Evolutionary conservation across 2,329 filamentous ascomycete species (phyloP).

Genomic region (Arachnomyces sp.): DNA sequence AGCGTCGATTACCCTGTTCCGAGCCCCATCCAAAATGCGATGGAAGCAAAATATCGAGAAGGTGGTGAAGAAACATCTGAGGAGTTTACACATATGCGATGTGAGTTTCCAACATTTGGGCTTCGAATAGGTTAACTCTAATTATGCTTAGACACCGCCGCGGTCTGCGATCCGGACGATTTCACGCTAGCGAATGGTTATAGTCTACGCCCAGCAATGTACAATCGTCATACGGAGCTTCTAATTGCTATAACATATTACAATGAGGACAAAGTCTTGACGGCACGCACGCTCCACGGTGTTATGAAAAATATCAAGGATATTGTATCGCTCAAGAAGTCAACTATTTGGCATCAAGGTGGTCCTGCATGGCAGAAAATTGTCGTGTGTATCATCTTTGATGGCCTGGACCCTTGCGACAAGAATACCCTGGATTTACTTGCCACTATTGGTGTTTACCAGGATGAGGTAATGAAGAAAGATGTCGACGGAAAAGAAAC

Average conservation of each 20-base stretch:
- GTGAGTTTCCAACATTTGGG: constrained; percentile 34
- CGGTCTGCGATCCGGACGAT: constrained; percentile 97
- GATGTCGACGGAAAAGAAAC: constrained; percentile 97
- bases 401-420: constrained; percentile 96
- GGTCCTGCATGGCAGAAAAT: constrained; percentile 99
- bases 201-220: constrained; percentile 95
- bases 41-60: constrained; percentile 86
- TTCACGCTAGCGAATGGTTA: constrained; percentile 99
- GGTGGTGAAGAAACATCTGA: constrained; percentile 83
- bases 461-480: constrained; percentile 97
- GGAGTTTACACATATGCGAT: constrained; percentile 97
- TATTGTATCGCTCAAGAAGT: constrained; percentile 98
- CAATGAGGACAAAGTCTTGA: constrained; percentile 95
- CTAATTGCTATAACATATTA: constrained; percentile 98
- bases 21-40: constrained; percentile 92
- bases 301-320: constrained; percentile 99
- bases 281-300: constrained; percentile 86
- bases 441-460: constrained; percentile 90
- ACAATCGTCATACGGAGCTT: constrained; percentile 95
- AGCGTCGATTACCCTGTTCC: constrained; percentile 97
- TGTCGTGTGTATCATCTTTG: constrained; percentile 91
- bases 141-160: constrained; percentile 72
- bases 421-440: constrained; percentile 90
- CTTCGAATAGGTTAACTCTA: too few relatives aligned
- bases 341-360: constrained; percentile 99